Evolutionary conservation across 2,329 filamentous ascomycete species (phyloP).

Genomic region (Lasiodiplodia hormozganensis): DNA sequence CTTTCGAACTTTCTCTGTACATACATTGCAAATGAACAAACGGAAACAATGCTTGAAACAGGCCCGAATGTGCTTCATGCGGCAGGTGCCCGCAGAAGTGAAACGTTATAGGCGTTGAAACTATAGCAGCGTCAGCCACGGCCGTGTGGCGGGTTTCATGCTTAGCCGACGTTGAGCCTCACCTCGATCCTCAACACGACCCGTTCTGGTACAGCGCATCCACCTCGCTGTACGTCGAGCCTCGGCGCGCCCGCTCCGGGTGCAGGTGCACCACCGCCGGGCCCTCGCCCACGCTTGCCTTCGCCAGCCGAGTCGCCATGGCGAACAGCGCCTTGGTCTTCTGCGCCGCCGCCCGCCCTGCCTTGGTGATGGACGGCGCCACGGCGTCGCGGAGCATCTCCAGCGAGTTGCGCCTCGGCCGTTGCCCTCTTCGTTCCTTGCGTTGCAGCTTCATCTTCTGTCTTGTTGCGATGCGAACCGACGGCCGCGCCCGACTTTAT

Average conservation of each 20-base stretch:
- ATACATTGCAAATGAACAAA: not conserved
- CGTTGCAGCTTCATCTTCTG: not conserved
- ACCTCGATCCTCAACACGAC: not conserved
- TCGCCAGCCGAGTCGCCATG: constrained; percentile 21
- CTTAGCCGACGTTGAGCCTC: not conserved
- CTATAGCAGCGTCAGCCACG: constrained; percentile 13
- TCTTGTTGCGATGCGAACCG: not conserved
- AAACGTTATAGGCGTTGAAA: constrained; percentile 9
- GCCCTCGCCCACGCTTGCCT: constrained; percentile 27
- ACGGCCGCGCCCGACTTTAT: not conserved
- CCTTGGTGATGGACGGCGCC: constrained; percentile 18
- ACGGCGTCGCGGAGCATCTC: constrained; percentile 16
- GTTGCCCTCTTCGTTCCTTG: not conserved
- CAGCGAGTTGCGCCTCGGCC: constrained; percentile 15
- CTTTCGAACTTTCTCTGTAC: not conserved
- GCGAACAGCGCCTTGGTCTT: constrained; percentile 17
- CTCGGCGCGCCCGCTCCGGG: constrained; percentile 21
- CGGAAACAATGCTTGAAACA: not conserved
- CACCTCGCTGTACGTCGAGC: constrained; percentile 25
- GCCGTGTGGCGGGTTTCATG: not conserved
- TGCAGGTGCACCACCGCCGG: constrained; percentile 27
- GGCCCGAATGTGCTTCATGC: not conserved
- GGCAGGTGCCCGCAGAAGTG: not conserved
- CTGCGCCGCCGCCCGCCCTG: constrained; percentile 3
- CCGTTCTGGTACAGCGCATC: constrained; percentile 29